Evolutionary conservation across 768 basidiomycete species (phyloP), one percentile per base, ranked within the genome.

Genomic region (Russula dissimulans): DNA sequence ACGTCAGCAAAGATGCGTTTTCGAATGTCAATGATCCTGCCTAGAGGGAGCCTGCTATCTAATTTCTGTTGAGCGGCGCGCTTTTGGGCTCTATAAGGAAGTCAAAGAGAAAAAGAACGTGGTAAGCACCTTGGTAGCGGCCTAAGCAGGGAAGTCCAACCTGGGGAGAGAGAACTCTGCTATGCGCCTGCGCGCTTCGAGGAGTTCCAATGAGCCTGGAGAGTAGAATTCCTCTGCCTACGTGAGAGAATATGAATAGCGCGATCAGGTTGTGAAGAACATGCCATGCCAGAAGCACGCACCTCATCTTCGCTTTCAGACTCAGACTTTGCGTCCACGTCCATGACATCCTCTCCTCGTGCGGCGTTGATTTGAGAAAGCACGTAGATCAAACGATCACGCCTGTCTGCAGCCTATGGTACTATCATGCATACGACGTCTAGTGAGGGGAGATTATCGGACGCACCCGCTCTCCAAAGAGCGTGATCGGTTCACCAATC

Each of bases 151-250:
- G 76, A 82, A 83, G 82, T 81, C 82, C 75, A 81, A 97, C 95
- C 93, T 91, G 75, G 90, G 89, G 66, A 98, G 79, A 70, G 97
- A 98, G 76, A 85, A 98, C 73, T 92, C 89, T 59, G 95, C 95
- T 69, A 98, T 82, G 66, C 78, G 82, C 71, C 89, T 79, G 65
- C 97, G 82, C 41, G 93, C 86, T 69, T 89, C 85, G 52, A 97
- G 78, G 60, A 99, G 80, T 66, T 91, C 91, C 22, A 92, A 77
- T 4, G 91, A 85, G 6, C 97, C 95, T 29, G 87, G 87, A 6
- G 95, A 87, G 72, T 95, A 98, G 77, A 98, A 99, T 70, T 99
- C 97, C 71, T 92, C 91, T 68, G 91, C 87, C 85, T 93, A 68
- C 39, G 69, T 51, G 22, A 32, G 46, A 31, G 18, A 43, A 67